Base-by-base conservation (phyloP, 208 protist species). In the Strigomonas culicis region DNA sequence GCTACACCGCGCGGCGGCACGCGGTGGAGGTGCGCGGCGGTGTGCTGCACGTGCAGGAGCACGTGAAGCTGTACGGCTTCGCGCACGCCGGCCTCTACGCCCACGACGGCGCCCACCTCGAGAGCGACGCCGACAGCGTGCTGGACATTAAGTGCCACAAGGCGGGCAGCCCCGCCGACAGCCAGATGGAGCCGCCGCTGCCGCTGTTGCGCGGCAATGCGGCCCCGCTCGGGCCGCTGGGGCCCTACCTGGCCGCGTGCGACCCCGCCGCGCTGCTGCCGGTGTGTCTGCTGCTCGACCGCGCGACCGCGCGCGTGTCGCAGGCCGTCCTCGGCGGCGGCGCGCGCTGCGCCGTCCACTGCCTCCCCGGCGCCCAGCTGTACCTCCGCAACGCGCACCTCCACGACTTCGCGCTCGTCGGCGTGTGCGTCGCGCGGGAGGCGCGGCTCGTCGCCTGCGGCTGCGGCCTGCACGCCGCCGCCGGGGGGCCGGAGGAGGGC, bases 21-120 rank as follows among this genome's bases (percentile, higher is more conserved):
- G 75, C 82, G 28, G 71, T 93, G 41, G 80, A 88, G 59, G 80
- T 68, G 60, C 67, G 72, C 17, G 70, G 81, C 63, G 72, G 80
- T 32, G 63, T 82, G 41, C 62, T 93, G 63, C 73, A 77, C 44
- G 56, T 93, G 4, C 70, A 84, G 50, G 80, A 78, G 3, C 73
- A 88, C 58, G 82, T 93, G 28, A 89, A 88, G 66, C 51, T 90
- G 4, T 71, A 68, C 57, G 82, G 80, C 15, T 88, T 85, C 65
- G 69, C 80, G 24, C 81, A 75, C 22, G 77, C 82, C 50, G 86
- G 86, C 17, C 25, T 86, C 21, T 83, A 84, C 53, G 73, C 88
- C 1, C 76, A 86, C 59, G 65, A 80, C 30, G 75, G 72, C 1
- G 81, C 77, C 2, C 50, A 71, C 41, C 58, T 82, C 39, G 71